Conservation (phyloP, 73 alveolate species). For the Durusdinium trenchii region DNA sequence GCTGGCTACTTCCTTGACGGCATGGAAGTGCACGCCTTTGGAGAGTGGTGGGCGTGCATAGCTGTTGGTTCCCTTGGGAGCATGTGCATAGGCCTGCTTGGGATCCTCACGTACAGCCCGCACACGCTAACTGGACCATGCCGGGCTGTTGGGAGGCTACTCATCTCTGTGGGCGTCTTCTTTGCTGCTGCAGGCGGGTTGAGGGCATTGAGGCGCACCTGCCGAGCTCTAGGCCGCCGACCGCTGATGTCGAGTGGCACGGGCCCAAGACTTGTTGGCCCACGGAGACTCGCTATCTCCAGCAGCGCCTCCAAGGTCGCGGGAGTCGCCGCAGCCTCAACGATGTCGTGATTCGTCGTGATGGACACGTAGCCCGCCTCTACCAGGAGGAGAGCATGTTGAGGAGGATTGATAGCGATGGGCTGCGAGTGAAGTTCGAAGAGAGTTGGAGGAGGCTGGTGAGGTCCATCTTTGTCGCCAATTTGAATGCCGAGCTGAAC, state of each 20-base stretch:
- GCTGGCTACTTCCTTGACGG: background rate
- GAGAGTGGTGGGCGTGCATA: background rate
- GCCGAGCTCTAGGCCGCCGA: background rate
- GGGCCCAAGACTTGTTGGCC: background rate
- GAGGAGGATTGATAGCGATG: background rate
- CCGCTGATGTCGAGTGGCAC: background rate
- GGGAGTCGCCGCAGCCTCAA: background rate
- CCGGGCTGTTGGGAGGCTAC: background rate
- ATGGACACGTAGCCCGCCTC: background rate
- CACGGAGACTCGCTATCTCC: background rate
- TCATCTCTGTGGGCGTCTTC: background rate
- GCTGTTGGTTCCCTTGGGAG: background rate
- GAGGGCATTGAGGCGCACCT: background rate
- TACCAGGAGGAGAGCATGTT: background rate
- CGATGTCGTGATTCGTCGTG: background rate
- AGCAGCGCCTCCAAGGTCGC: background rate
- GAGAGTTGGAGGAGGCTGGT: background rate
- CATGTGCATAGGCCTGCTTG: background rate
- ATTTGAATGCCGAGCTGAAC: background rate
- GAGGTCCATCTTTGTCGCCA: background rate
- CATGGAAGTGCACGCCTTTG: background rate
- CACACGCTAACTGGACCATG: background rate
- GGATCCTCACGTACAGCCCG: background rate
- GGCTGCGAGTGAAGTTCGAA: background rate
- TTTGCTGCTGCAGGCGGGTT: background rate